Evolutionary conservation across 495 filamentous ascomycete species (phyloP).

Genomic region (Talaromyces wortmannii): DNA sequence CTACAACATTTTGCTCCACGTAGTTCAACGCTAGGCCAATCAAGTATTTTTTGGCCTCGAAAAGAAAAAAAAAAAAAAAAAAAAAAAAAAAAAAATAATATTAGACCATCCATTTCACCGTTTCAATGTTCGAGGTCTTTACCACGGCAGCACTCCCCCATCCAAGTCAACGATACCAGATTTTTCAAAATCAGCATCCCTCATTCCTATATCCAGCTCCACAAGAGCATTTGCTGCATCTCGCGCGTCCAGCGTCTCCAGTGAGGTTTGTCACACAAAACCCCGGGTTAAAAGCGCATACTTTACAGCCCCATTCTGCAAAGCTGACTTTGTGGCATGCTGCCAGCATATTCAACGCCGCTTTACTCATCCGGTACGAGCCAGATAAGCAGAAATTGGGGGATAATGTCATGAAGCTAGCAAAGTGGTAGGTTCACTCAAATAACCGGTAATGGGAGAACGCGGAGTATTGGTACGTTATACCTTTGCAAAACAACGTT

Average conservation of each 20-base stretch:
- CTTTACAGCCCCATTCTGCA: constrained; percentile 1
- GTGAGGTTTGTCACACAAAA: neutral
- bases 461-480: too few relatives aligned
- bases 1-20: too few relatives aligned
- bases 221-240: neutral
- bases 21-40: too few relatives aligned
- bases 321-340: constrained; percentile 6
- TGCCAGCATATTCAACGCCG: constrained; percentile 11
- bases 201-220: neutral
- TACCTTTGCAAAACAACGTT: too few relatives aligned
- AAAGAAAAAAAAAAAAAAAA: too few relatives aligned
- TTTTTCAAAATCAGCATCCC: neutral
- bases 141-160: neutral
- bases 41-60: too few relatives aligned
- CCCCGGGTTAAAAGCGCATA: neutral
- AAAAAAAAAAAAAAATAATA: too few relatives aligned
- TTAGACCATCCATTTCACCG: too few relatives aligned
- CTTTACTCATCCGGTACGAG: constrained; percentile 9
- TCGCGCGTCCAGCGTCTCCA: neutral
- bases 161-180: neutral
- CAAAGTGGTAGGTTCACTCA: too few relatives aligned
- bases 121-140: neutral
- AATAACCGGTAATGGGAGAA: too few relatives aligned
- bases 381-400: too few relatives aligned
- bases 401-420: too few relatives aligned